These are phyloP conservation scores for Spirogloea muscicola DNA, from an alignment of 139 green algal genomes.

Conservation along the genomic window DNA sequence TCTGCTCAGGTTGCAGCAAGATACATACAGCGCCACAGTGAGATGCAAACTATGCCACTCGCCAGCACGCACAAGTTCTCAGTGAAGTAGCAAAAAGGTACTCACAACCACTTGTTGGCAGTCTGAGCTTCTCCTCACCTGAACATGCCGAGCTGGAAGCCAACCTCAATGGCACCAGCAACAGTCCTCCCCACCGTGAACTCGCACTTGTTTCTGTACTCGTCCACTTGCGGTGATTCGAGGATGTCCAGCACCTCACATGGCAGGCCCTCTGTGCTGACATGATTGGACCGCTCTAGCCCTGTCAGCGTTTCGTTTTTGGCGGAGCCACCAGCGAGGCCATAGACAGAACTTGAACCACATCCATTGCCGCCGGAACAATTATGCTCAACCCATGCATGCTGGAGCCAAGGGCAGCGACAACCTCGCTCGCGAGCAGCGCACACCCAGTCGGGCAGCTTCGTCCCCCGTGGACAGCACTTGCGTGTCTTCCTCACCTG, in stretches of 20 bases:
- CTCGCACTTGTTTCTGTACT: constrained; percentile 50
- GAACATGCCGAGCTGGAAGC: constrained; percentile 45
- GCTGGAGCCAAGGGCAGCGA: background rate
- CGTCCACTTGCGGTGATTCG: constrained; percentile 19
- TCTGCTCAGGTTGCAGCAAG: too few species aligned
- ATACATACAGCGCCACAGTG: too few species aligned
- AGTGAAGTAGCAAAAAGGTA: too few species aligned
- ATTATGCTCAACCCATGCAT: background rate
- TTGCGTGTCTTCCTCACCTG: constrained; percentile 35
- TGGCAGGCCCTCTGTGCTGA: constrained; percentile 17
- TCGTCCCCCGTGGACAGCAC: constrained; percentile 13
- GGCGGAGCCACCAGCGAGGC: background rate
- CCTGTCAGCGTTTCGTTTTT: background rate
- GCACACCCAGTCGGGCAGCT: constrained; percentile 22
- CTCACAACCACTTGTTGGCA: too few species aligned
- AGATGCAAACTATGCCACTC: too few species aligned
- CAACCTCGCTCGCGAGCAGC: constrained; percentile 17
- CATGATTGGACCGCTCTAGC: too few species aligned
- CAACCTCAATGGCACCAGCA: constrained; percentile 6
- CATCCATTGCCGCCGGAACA: too few species aligned
- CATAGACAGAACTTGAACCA: background rate
- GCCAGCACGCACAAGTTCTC: too few species aligned
- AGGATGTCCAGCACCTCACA: constrained; percentile 22
- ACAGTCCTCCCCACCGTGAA: constrained; percentile 39
- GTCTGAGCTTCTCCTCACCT: too few species aligned